Percentiles rank a stretch among this genome's conserved stretches.
These are phyloP conservation scores for Scedosporium apiospermum DNA, from an alignment of 2,329 filamentous ascomycete species.

Conservation along the genomic window DNA sequence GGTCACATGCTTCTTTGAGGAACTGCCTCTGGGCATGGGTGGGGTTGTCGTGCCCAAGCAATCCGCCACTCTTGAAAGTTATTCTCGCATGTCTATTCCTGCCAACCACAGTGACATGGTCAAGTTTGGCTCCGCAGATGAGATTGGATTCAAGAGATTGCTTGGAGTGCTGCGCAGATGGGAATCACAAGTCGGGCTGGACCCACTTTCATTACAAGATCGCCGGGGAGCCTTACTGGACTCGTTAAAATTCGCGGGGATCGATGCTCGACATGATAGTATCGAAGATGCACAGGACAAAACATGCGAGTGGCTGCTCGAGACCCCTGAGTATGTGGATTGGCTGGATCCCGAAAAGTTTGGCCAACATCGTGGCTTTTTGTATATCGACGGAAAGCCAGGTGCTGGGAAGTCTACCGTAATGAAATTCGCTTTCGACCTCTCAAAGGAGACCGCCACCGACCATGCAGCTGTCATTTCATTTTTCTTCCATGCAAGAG, in stretches of 20 bases:
- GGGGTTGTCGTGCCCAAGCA: too few relatives aligned
- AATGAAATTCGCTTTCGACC: constrained; percentile 30
- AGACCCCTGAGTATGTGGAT: neutral
- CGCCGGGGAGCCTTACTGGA: neutral
- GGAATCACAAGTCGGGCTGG: too few relatives aligned
- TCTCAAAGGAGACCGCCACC: constrained; percentile 8
- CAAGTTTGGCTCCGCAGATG: too few relatives aligned
- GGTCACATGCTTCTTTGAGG: too few relatives aligned
- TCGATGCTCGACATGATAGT: neutral
- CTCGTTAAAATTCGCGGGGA: neutral
- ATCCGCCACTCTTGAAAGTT: too few relatives aligned
- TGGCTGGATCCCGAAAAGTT: neutral
- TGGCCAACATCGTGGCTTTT: constrained; percentile 8
- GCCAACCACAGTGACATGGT: too few relatives aligned
- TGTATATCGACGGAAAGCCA: constrained; percentile 33
- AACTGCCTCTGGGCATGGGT: too few relatives aligned
- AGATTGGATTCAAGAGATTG: too few relatives aligned
- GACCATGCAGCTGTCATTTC: neutral
- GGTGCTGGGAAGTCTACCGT: constrained; percentile 37
- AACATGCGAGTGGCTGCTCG: neutral
- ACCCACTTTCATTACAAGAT: too few relatives aligned
- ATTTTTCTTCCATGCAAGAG: constrained; percentile 11
- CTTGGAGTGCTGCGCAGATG: too few relatives aligned
- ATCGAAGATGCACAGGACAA: neutral
- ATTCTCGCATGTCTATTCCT: too few relatives aligned